Evolutionary conservation across 345 rosid species (phyloP), one percentile per base, ranked within the genome.

Genomic region (Leavenworthia alabamica): DNA sequence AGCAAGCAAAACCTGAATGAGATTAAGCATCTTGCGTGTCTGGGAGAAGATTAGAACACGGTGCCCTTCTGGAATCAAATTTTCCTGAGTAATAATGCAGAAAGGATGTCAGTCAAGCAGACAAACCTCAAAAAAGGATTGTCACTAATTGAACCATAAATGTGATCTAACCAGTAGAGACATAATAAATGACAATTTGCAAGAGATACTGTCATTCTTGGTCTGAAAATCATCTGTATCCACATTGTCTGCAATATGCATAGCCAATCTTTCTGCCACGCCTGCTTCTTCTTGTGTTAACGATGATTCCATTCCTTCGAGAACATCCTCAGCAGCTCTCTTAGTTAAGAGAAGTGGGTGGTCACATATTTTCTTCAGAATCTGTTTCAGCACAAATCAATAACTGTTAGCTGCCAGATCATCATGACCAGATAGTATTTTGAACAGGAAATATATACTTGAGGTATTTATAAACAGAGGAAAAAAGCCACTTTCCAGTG

Each of bases 1-100:
- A 68, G 56, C 45, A 70, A 70, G 63, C 85, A 69, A 73, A 93
- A 93, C 99, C 97, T 93, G 86, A 64, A 93, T 83, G 41, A 82
- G 88, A 73, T 89, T 81, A 43, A 93, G 90, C 99, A 93, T 93
- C 75, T 93, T 93, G 59, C 96, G 92, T 56, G 97, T 89, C 74
- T 89, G 99, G 33, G 99, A 93, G 75, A 93, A 93, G 68, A 93
- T 85, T 39, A 93, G 90, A 72, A 93, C 87, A 71, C 75, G 83
- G 73, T 93, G 99, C 37, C 97, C 96, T 58, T 78, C 81, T n/a
- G 97, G 92, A 80, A 93, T 84, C 63, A 93, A 73, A 33, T 81
- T 78, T 36, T 74, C 88, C 97, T 93, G 75, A 20, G 42, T 29
- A 75, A 42, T 20, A 71, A 31, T 55, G 71, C 15, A 43, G 19